Conservation (phyloP, 306 rosid species). For the Luffa aegyptiaca region DNA sequence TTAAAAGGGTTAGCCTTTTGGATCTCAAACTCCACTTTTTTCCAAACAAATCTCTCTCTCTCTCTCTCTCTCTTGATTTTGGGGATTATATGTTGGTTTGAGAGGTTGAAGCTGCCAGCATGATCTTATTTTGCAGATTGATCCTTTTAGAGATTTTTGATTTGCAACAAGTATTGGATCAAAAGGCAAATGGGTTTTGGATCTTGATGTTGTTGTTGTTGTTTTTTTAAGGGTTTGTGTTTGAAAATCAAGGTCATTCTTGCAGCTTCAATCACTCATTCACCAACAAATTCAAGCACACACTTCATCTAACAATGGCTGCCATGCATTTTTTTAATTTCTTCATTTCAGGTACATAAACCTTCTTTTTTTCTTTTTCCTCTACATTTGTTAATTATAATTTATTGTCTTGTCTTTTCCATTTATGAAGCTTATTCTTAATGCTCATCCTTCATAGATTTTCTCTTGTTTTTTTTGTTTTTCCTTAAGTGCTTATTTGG, state of each 20-base stretch:
- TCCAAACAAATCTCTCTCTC: conserved; percentile 13
- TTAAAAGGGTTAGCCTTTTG: not conserved
- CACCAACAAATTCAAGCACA: conserved; percentile 33
- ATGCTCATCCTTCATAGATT: not conserved
- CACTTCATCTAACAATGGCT: not conserved
- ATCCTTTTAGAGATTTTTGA: not conserved
- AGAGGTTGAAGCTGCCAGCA: conserved; percentile 99
- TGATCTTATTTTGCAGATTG: conserved; percentile 52
- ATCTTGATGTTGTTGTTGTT: conserved; percentile 11
- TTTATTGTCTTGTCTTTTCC: not conserved
- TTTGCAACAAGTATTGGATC: not conserved
- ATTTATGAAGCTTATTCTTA: not conserved
- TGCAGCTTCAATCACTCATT: conserved; percentile 93
- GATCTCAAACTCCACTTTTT: not conserved
- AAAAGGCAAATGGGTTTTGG: not conserved
- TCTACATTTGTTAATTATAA: not conserved
- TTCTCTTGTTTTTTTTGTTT: not conserved
- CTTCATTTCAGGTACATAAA: conserved; percentile 2
- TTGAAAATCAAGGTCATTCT: conserved; percentile 64
- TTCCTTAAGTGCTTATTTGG: not conserved
- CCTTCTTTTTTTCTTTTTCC: not conserved
- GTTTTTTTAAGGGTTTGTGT: not conserved
- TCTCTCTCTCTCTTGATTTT: not conserved
- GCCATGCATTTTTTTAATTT: not conserved
- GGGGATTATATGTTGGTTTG: conserved; percentile 50